Conservation (phyloP, 2,329 filamentous ascomycete genomes). For the Talaromyces islandicus region DNA sequence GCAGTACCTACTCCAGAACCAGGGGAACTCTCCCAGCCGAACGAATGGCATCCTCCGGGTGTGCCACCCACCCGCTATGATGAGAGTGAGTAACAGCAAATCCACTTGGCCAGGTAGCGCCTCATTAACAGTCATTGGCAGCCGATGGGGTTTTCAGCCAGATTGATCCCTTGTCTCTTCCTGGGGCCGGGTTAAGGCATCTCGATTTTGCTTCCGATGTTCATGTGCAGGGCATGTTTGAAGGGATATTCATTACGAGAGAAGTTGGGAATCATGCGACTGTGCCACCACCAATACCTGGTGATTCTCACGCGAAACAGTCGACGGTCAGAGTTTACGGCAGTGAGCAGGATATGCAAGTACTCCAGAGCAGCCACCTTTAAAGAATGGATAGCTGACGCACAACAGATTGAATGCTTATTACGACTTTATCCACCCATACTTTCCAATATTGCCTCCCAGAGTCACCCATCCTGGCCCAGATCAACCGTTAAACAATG, state of each 20-base stretch:
- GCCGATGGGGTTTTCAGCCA: constrained; percentile 32
- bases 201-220: constrained; percentile 30
- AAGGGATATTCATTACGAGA: constrained; percentile 25
- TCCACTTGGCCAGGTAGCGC: neutral
- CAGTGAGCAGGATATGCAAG: constrained; percentile 37
- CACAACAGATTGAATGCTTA: constrained; percentile 37
- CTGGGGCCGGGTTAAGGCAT: constrained; percentile 34
- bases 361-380: neutral
- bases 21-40: constrained; percentile 15
- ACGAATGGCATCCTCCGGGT: constrained; percentile 16
- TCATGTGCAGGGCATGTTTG: constrained; percentile 31
- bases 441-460: constrained; percentile 40
- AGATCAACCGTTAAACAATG: constrained; percentile 29
- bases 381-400: neutral
- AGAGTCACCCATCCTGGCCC: constrained; percentile 21
- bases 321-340: constrained; percentile 34
- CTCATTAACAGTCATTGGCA: constrained; percentile 18
- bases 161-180: constrained; percentile 35
- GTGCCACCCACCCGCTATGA: constrained; percentile 22
- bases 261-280: constrained; percentile 19
- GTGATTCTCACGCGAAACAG: constrained; percentile 14
- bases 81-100: constrained; percentile 23
- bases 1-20: constrained; percentile 19
- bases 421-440: constrained; percentile 42
- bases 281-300: constrained; percentile 21